Evolutionary conservation across 495 filamentous ascomycete species (phyloP), one percentile per base, ranked within the genome.

Genomic region (Trichoderma parareesei): DNA sequence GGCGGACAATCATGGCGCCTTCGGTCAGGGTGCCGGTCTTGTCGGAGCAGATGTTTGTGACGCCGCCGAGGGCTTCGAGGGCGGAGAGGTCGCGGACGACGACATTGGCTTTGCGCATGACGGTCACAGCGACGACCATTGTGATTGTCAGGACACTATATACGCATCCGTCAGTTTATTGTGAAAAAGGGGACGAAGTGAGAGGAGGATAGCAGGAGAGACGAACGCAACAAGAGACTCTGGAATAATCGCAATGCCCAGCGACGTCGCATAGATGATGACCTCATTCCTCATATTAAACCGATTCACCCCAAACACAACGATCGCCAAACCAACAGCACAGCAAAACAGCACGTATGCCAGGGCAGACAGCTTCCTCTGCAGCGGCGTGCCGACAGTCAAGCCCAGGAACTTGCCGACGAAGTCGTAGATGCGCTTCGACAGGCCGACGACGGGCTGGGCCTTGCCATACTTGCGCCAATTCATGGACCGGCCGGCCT

Each of bases 1-100:
- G 89, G 65, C 87, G 85, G 16, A 90, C 85, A 13, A 93, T 87
- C 89, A 92, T 81, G 70, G 86, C 77, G n/a, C 87, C 87, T 70
- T 89, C 85, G 0, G 90, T 94, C 20, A 94, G 77, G 0, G 91
- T 94, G 4, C 90, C 90, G 3, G 90, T 94, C 71, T 94, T 94
- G 74, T 94, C 90, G 9, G 90, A 92, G 73, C 90, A 94, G 68
- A 94, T 93, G 69, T 93, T 92, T 63, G 89, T 92, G 43, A 93
- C 88, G 44, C 90, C 90, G 13, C 90, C 91, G 14, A 94, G 84
- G 2, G 90, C 90, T 72, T 94, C 90, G 20, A 94, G 82, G 9
- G 90, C 90, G 62, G 87, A 88, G 33, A 65, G 55, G 65, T 74
- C 85, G n/a, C 90, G 87, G 35, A 92, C 85, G 57, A 93, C 86